Percentiles rank a stretch among this genome's conserved stretches.
These are phyloP conservation scores for Cerioporus squamosus DNA, from an alignment of 1,284 basidiomycete species.

Conservation along the genomic window DNA sequence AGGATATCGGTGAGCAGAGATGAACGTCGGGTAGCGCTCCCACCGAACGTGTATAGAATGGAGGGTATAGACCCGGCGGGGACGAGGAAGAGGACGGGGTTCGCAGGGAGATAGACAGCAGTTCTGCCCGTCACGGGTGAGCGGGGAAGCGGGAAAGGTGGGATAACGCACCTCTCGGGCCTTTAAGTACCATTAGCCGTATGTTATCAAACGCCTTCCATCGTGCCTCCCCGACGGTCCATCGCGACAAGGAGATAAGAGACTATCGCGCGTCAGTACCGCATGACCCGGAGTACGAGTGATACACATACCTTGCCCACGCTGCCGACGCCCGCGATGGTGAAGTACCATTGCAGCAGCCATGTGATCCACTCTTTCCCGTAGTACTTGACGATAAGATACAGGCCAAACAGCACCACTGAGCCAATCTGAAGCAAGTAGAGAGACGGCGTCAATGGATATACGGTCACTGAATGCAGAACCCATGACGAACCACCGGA, in stretches of 20 bases:
- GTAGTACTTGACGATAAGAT: conserved; percentile 74
- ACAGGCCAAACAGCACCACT: conserved; percentile 66
- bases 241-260: conserved; percentile 50
- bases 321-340: conserved; percentile 62
- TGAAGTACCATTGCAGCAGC: conserved; percentile 80
- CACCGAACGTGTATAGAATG: conserved; percentile 63
- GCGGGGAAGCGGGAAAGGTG: not conserved
- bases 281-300: not conserved
- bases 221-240: conserved; percentile 46
- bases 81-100: conserved; percentile 71
- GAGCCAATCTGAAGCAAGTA: conserved; percentile 60
- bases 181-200: conserved; percentile 48
- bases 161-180: conserved; percentile 44
- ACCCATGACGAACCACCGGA: conserved; percentile 59
- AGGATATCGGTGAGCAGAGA: conserved; percentile 83
- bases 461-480: conserved; percentile 6
- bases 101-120: conserved; percentile 55
- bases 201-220: conserved; percentile 61
- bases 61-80: conserved; percentile 72
- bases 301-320: conserved; percentile 65
- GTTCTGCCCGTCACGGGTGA: conserved; percentile 34
- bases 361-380: conserved; percentile 86
- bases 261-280: conserved; percentile 41
- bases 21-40: conserved; percentile 54
- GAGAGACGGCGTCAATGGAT: conserved; percentile 1